Conservation (phyloP, 495 filamentous ascomycete genomes). For the Letharia lupina region DNA sequence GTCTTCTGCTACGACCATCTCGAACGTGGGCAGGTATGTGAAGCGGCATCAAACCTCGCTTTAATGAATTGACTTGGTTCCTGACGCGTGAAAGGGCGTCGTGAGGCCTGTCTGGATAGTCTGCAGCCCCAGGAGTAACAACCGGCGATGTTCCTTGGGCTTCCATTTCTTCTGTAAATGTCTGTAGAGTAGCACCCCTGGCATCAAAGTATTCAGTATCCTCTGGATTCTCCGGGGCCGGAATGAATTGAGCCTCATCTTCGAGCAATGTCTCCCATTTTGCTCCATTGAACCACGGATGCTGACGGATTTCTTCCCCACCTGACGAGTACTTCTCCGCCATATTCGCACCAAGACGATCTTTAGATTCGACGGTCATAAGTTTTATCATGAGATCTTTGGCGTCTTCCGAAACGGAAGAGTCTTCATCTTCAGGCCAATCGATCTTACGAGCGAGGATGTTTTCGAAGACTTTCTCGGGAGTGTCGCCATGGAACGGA, state of each 20-base stretch:
- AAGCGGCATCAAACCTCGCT: constrained; percentile 85
- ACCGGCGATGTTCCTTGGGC: constrained; percentile 68
- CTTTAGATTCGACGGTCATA: constrained; percentile 69
- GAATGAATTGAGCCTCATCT: constrained; percentile 93
- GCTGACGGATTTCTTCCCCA: constrained; percentile 79
- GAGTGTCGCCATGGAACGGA: constrained; percentile 84
- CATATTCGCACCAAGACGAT: constrained; percentile 76
- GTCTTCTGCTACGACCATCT: constrained; percentile 64
- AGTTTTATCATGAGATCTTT: constrained; percentile 89
- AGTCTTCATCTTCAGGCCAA: constrained; percentile 69
- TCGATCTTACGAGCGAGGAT: constrained; percentile 81
- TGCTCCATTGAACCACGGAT: constrained; percentile 80
- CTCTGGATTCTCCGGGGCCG: constrained; percentile 84
- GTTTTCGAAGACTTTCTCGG: constrained; percentile 94
- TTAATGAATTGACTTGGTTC: constrained; percentile 65
- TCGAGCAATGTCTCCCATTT: constrained; percentile 87
- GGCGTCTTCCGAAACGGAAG: constrained; percentile 57
- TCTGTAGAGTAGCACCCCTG: constrained; percentile 79
- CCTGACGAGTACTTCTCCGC: constrained; percentile 71
- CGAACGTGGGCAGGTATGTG: constrained; percentile 95
- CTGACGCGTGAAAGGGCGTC: constrained; percentile 88
- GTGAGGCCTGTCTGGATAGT: constrained; percentile 80
- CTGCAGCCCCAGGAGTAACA: constrained; percentile 45
- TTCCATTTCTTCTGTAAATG: constrained; percentile 87
- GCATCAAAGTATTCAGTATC: constrained; percentile 97